Evolutionary conservation across 371 early-diverging fungal genomes (phyloP).

Genomic region (Rhizopus sp.): DNA sequence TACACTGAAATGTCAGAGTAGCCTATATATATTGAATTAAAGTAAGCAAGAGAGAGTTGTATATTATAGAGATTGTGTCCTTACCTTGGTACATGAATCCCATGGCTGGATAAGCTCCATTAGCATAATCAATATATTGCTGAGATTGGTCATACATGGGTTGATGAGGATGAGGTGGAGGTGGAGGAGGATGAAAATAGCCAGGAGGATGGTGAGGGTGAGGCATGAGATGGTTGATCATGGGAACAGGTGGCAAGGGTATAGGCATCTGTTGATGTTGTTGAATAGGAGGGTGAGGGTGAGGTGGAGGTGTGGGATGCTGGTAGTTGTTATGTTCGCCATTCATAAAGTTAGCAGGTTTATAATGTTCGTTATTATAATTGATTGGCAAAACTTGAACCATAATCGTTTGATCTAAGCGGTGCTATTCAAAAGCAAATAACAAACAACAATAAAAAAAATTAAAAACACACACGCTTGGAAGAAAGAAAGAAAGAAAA

Average conservation of each 20-base stretch:
- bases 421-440: no score
- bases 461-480: no score
- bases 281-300: slow-evolving; percentile 9
- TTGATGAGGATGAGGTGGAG: slow-evolving; percentile 22
- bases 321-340: slow-evolving; percentile 21
- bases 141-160: slow-evolving; percentile 25
- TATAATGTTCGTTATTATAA: slow-evolving; percentile 31
- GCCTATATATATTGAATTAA: slow-evolving; percentile 18
- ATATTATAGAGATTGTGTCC: no score
- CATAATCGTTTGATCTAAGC: no score
- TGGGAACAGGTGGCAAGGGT: slow-evolving; percentile 28
- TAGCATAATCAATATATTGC: slow-evolving; percentile 26
- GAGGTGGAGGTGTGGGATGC: slow-evolving; percentile 15
- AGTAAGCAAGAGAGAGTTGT: slow-evolving; percentile 2
- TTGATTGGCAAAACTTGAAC: slow-evolving; percentile 24
- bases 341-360: slow-evolving; percentile 19
- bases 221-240: slow-evolving; percentile 25
- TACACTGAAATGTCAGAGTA: slow-evolving; percentile 39
- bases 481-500: no score
- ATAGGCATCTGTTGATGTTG: slow-evolving; percentile 37
- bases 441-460: no score
- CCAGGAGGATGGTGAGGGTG: slow-evolving; percentile 17
- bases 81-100: slow-evolving; percentile 23
- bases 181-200: slow-evolving; percentile 20
- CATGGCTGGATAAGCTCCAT: slow-evolving; percentile 15